Conservation (phyloP, 2,329 filamentous ascomycete species). For the Phyllosticta citribraziliensis region DNA sequence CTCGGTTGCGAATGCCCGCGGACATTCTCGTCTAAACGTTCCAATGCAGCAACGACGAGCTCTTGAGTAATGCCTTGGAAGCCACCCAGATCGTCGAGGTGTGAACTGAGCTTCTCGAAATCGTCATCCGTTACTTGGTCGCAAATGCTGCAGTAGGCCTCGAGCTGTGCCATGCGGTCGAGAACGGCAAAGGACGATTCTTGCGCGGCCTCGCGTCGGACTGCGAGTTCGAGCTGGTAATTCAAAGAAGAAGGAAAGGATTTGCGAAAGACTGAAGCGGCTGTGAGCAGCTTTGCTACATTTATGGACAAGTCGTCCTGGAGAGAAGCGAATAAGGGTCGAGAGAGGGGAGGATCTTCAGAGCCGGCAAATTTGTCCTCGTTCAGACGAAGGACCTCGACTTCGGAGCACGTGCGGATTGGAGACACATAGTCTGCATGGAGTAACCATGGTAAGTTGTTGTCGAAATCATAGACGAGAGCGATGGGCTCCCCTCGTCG, state of each 20-base stretch:
- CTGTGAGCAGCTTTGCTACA: conserved; percentile 54
- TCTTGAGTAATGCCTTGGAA: conserved; percentile 40
- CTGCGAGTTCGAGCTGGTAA: conserved; percentile 55
- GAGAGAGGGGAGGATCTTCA: conserved; percentile 13
- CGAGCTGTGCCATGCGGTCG: conserved; percentile 68
- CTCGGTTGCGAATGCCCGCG: conserved; percentile 31
- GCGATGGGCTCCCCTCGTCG: conserved; percentile 74
- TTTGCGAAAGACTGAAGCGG: conserved; percentile 60
- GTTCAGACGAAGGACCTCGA: conserved; percentile 71
- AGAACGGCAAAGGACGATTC: conserved; percentile 49
- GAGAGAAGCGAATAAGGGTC: conserved; percentile 26
- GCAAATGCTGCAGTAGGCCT: conserved; percentile 67
- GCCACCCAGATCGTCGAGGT: conserved; percentile 57
- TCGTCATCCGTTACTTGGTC: conserved; percentile 76
- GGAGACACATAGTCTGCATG: conserved; percentile 73
- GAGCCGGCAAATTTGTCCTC: conserved; percentile 29
- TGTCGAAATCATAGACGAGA: conserved; percentile 60
- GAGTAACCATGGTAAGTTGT: conserved; percentile 71
- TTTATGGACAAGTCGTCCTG: conserved; percentile 46
- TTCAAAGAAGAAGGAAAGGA: conserved; percentile 60
- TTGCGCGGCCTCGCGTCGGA: conserved; percentile 65
- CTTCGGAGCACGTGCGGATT: conserved; percentile 65
- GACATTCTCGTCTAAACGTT: conserved; percentile 34
- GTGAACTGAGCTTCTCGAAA: conserved; percentile 57
- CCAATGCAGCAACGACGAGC: conserved; percentile 42